Percentiles rank a stretch among this genome's conserved stretches.
Conservation (phyloP, 495 filamentous ascomycete species). For the Podospora appendiculata region DNA sequence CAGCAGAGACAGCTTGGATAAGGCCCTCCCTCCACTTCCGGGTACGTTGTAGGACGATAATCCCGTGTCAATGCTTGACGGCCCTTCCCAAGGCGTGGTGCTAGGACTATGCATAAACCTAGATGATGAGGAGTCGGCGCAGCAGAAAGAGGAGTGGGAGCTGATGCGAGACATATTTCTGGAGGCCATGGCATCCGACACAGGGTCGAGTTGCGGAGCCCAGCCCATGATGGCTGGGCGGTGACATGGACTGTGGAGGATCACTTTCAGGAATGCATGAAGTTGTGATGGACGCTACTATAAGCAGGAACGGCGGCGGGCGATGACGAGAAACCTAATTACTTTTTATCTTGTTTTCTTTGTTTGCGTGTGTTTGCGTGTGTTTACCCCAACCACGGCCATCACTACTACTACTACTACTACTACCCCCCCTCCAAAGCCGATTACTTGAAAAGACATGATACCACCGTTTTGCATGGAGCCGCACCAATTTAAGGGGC, state of each 20-base stretch:
- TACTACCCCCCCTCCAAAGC: constrained; percentile 4
- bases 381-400: not conserved
- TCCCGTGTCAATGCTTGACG: not conserved
- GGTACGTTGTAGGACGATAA: constrained; percentile 15
- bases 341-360: constrained; percentile 15
- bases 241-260: not conserved
- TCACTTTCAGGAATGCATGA: not conserved
- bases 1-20: constrained; percentile 41
- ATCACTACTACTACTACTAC: not conserved
- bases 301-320: not conserved
- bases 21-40: constrained; percentile 49
- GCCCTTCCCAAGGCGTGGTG: not conserved
- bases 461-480: constrained; percentile 26
- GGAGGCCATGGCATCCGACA: not conserved
- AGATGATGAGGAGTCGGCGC: not conserved
- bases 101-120: not conserved
- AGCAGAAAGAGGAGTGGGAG: constrained; percentile 10
- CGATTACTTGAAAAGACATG: constrained; percentile 30
- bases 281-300: not conserved
- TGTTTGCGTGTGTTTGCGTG: constrained; percentile 9
- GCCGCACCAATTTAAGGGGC: too few relatives aligned
- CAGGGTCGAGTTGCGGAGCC: not conserved
- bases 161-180: constrained; percentile 9
- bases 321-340: not conserved
- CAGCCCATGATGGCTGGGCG: too few relatives aligned